phyloP scores from a whole-genome alignment of 2,329 filamentous ascomycete species.

The Pseudocercospora eumusae region DNA sequence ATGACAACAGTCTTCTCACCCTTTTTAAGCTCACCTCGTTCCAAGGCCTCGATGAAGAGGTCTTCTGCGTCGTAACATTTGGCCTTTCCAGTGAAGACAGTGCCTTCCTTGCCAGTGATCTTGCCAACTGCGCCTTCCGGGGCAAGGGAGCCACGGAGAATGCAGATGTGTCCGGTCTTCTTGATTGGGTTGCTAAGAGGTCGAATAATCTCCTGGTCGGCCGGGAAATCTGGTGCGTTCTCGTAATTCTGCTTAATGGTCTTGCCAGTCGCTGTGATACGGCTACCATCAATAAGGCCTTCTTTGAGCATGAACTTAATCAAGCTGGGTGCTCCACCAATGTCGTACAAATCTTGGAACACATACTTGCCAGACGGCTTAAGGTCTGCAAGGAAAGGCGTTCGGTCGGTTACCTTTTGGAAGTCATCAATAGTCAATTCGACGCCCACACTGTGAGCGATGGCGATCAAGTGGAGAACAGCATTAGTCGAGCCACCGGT shows the following conservation, averaged over 20 bases:
- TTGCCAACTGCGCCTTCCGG: constrained; percentile 72
- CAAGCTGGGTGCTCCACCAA: constrained; percentile 53
- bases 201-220: constrained; percentile 69
- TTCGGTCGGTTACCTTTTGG: constrained; percentile 49
- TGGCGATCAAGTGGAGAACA: constrained; percentile 55
- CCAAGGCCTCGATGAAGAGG: constrained; percentile 66
- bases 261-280: constrained; percentile 55
- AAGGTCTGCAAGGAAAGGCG: constrained; percentile 54
- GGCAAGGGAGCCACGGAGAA: constrained; percentile 68
- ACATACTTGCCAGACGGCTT: constrained; percentile 57
- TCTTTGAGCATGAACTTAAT: constrained; percentile 54
- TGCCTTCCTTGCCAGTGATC: constrained; percentile 75
- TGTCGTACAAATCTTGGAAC: constrained; percentile 61
- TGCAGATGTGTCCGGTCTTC: constrained; percentile 70
- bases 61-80: constrained; percentile 71
- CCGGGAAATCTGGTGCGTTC: constrained; percentile 63
- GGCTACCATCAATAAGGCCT: constrained; percentile 51
- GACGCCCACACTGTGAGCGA: constrained; percentile 53
- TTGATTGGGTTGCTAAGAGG: constrained; percentile 71
- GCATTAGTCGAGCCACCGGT: constrained; percentile 55
- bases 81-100: constrained; percentile 67
- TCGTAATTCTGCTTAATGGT: constrained; percentile 54
- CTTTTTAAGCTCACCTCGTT: constrained; percentile 69
- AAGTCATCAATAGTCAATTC: constrained; percentile 56
- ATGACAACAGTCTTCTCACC: constrained; percentile 76